Conservation (phyloP, 2,329 filamentous ascomycete species). For the Phyllosticta citriasiana region DNA sequence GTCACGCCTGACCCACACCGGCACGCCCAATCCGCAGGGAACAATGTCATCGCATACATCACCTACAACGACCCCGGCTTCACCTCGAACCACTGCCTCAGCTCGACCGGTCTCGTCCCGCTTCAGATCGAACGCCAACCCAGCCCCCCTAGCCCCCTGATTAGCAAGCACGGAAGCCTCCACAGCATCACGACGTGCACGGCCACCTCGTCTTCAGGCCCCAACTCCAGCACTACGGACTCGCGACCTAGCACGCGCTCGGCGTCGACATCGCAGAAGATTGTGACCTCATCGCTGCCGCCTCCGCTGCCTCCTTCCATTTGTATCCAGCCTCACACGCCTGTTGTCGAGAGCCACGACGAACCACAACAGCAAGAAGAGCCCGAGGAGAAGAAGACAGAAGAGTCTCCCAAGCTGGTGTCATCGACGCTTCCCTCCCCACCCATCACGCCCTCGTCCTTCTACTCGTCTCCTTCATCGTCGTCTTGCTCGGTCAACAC, state of each 20-base stretch:
- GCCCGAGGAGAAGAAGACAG: neutral
- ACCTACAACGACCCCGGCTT: neutral
- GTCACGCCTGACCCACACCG: neutral
- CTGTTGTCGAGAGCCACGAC: neutral
- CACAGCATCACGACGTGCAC: neutral
- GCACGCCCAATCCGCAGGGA: neutral
- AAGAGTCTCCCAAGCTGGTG: neutral
- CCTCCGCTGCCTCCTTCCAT: slow-evolving; percentile 1
- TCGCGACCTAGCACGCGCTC: neutral
- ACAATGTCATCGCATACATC: neutral
- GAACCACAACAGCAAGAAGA: neutral
- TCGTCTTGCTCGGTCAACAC: neutral
- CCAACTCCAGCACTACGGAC: neutral
- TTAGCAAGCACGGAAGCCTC: slow-evolving; percentile 2
- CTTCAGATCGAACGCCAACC: slow-evolving; percentile 5
- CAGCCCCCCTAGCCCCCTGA: slow-evolving; percentile 1
- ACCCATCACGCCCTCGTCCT: neutral
- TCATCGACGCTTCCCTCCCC: neutral
- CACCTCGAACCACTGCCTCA: slow-evolving; percentile 2
- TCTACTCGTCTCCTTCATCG: neutral
- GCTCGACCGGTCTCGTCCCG: slow-evolving; percentile 5
- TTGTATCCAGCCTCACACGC: slow-evolving; percentile 3
- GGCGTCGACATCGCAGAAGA: neutral
- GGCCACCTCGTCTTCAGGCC: neutral
- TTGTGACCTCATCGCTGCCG: neutral